Base-by-base conservation (phyloP, 306 rosid species). In the Lathyrus oleraceus region DNA sequence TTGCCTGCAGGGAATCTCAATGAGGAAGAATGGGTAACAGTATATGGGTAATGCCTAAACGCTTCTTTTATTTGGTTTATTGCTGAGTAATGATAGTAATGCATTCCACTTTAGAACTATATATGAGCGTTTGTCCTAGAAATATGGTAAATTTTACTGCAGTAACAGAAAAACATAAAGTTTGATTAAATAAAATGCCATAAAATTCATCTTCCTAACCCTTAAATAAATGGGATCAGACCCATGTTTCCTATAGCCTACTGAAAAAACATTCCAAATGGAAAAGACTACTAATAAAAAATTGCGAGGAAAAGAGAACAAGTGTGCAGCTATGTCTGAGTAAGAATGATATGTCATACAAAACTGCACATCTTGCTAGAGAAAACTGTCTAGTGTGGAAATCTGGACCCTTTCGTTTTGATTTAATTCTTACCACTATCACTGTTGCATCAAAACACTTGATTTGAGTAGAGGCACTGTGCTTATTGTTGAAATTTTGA, bases 1-100 rank as follows among this genome's bases (percentile, higher is more conserved):
- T 71, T 87, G 67, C 89, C 96, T 35, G 77, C 88, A 4, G 91
- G 89, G 61, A 85, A 85, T 79, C 83, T 85, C 77, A 81, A 89
- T 3, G 97, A 89, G 78, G 99, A 89, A 75, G 99, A 95, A 82
- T 95, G 99, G 99, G 86, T 95, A 38, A 95, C 97, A 40, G 95
- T 95, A 68, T 91, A 89, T 45, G 97, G 98, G 98, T 94, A 91
- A 72, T 79, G 71, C 21, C 72, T 72, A 62, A 35, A 49, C 75
- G 75, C 78, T 48, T 48, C 63, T 65, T 43, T 40, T 17, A 17
- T 72, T 62, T 49, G 21, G 14, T 69, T 42, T 57, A 30, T 17
- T 75, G 67, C 32, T 40, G 30, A 40, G 15, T 16, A 57, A 15
- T 60, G 19, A 54, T 32, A 42, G 10, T 57, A 35, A 16, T 66